Evolutionary conservation across 192 early-diverging fungal species (phyloP).

Genomic region (Dimargaris xerosporica): DNA sequence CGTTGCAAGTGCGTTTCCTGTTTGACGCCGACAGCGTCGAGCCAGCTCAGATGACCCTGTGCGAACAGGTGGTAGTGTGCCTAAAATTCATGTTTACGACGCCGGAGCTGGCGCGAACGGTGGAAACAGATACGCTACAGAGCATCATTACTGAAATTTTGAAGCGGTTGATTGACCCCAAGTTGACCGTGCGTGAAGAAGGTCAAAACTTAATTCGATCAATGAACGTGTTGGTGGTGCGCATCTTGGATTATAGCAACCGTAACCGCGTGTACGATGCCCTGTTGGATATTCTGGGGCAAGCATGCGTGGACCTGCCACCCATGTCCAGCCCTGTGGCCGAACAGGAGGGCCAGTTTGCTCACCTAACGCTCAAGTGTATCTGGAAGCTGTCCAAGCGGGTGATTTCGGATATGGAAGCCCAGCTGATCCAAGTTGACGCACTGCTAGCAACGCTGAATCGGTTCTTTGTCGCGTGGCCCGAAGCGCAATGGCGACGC

Average conservation of each 20-base stretch:
- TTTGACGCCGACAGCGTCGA: slow-evolving; percentile 22
- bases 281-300: slow-evolving; percentile 54
- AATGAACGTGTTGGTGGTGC: slow-evolving; percentile 78
- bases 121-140: slow-evolving; percentile 46
- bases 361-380: slow-evolving; percentile 89
- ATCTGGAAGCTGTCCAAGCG: slow-evolving; percentile 91
- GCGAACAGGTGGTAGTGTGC: slow-evolving; percentile 20
- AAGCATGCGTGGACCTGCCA: slow-evolving; percentile 36
- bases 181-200: slow-evolving; percentile 39
- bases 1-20: slow-evolving; percentile 55
- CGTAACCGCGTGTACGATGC: slow-evolving; percentile 62
- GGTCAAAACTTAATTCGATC: slow-evolving; percentile 45
- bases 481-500: slow-evolving; percentile 76
- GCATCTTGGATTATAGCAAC: slow-evolving; percentile 78
- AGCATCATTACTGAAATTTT: slow-evolving; percentile 64
- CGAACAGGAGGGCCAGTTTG: slow-evolving; percentile 49
- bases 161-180: slow-evolving; percentile 62
- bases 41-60: slow-evolving; percentile 15
- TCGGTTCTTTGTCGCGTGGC: slow-evolving; percentile 62
- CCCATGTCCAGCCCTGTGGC: slow-evolving; percentile 28
- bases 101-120: slow-evolving; percentile 42
- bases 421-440: slow-evolving; percentile 41
- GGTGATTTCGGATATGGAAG: slow-evolving; percentile 50
- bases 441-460: slow-evolving; percentile 62
- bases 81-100: slow-evolving; percentile 63